phyloP scores from a whole-genome alignment of 2,329 filamentous ascomycete species.

The Botryotinia calthae region DNA sequence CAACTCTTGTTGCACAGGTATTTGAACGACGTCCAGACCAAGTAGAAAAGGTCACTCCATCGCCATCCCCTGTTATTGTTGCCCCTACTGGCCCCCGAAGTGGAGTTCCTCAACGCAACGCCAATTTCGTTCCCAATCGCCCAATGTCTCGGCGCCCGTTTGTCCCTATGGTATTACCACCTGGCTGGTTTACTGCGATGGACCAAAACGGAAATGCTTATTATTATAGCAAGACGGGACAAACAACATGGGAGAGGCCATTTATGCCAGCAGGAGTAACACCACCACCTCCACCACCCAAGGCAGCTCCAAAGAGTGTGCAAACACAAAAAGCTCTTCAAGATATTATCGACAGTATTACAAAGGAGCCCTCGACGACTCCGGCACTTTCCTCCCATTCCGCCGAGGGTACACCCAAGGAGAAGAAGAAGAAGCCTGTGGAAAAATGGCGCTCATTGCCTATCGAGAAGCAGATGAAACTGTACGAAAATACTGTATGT shows the following conservation, averaged over 20 bases:
- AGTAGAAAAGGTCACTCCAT: slow-evolving; percentile 45
- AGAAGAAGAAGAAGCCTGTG: slow-evolving; percentile 57
- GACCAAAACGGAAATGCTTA: slow-evolving; percentile 72
- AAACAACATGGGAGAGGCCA: slow-evolving; percentile 79
- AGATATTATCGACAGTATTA: slow-evolving; percentile 81
- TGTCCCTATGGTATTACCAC: slow-evolving; percentile 59
- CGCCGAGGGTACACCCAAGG: slow-evolving; percentile 49
- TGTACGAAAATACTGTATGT: slow-evolving; percentile 90
- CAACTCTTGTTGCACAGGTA: slow-evolving; percentile 39
- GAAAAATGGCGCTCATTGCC: slow-evolving; percentile 70
- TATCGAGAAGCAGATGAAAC: slow-evolving; percentile 86
- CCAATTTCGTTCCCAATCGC: slow-evolving; percentile 50
- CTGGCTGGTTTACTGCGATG: slow-evolving; percentile 81
- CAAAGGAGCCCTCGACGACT: slow-evolving; percentile 53
- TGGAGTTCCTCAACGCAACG: slow-evolving; percentile 53
- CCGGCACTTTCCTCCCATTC: slow-evolving; percentile 63
- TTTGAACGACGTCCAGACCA: slow-evolving; percentile 64
- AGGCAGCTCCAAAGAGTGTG: slow-evolving; percentile 46
- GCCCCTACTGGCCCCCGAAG: slow-evolving; percentile 50
- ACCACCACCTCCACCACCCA: slow-evolving; percentile 49
- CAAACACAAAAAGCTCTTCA: slow-evolving; percentile 71
- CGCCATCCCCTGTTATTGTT: slow-evolving; percentile 29
- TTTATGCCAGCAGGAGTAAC: slow-evolving; percentile 63
- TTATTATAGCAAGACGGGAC: slow-evolving; percentile 78
- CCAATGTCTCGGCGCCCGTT: slow-evolving; percentile 58